Percentiles rank a stretch among this genome's conserved stretches.
phyloP scores from a whole-genome alignment of 495 filamentous ascomycete species.

The Aspergillus asperescens region DNA sequence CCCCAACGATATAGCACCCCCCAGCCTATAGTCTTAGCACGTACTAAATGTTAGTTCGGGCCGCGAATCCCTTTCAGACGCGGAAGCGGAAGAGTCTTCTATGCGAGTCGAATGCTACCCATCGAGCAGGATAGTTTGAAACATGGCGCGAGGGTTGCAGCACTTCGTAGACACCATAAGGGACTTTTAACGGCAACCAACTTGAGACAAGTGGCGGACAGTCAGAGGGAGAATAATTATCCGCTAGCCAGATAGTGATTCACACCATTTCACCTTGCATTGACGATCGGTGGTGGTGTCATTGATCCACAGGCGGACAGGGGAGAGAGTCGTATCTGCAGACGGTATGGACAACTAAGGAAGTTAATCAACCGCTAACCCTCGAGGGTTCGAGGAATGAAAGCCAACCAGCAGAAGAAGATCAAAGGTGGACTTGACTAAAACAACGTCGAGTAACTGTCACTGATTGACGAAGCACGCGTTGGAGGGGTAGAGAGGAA shows the following conservation, averaged over 20 bases:
- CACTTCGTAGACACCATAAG: neutral
- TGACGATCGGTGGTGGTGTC: constrained; percentile 19
- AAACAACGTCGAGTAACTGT: constrained; percentile 1
- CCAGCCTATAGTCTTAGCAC: neutral
- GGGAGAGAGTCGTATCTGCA: constrained; percentile 15
- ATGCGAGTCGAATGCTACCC: constrained; percentile 6
- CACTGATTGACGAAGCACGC: neutral
- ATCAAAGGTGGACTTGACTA: constrained; percentile 1
- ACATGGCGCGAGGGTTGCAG: constrained; percentile 8
- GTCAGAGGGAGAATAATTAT: constrained; percentile 1
- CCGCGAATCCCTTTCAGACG: constrained; percentile 1
- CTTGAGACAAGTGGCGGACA: constrained; percentile 8
- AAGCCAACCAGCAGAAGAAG: constrained; percentile 7
- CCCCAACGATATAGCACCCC: neutral
- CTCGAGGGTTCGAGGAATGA: constrained; percentile 2
- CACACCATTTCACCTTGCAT: constrained; percentile 12
- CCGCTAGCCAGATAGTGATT: constrained; percentile 6
- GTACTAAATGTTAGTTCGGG: constrained; percentile 3
- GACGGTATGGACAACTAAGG: constrained; percentile 2
- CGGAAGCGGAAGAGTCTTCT: constrained; percentile 7
- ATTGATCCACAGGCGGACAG: constrained; percentile 16
- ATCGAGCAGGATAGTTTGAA: constrained; percentile 2
- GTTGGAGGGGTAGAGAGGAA: neutral
- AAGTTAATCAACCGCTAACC: constrained; percentile 11
- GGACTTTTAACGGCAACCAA: constrained; percentile 5